A percentile compares a stretch with the other conserved stretches of the same genome.
phyloP scores from a whole-genome alignment of 108 stramenopile species.

The Cylindrotheca closterium region DNA sequence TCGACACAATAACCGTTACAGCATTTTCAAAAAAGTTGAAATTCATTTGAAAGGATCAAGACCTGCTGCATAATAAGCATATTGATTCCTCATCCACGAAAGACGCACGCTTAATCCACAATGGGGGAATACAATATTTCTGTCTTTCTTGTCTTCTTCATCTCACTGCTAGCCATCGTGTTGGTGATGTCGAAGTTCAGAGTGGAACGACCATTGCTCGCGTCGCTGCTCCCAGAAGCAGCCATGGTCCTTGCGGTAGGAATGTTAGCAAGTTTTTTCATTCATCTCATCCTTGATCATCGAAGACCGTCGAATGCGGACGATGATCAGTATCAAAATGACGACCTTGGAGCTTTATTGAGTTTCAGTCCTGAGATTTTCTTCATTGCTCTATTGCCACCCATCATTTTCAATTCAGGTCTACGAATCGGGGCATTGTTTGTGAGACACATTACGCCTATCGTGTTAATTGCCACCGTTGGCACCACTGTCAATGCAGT shows the following conservation, averaged over 20 bases:
- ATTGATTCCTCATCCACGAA: no score
- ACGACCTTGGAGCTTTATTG: constrained; percentile 37
- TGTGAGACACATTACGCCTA: constrained; percentile 62
- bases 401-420: constrained; percentile 89
- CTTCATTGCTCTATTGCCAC: constrained; percentile 80
- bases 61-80: no score
- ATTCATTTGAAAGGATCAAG: no score
- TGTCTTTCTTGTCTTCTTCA: constrained; percentile 50
- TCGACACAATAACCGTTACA: no score
- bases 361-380: constrained; percentile 70
- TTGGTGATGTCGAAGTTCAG: constrained; percentile 38
- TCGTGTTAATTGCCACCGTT: constrained; percentile 58
- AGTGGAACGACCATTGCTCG: constrained; percentile 41
- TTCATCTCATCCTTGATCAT: constrained; percentile 25
- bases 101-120: no score
- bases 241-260: constrained; percentile 66
- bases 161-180: constrained; percentile 39
- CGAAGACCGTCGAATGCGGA: constrained; percentile 2
- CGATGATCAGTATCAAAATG: constrained; percentile 12
- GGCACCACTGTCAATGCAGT: constrained; percentile 73
- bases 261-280: constrained; percentile 49
- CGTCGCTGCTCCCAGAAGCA: constrained; percentile 69
- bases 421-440: constrained; percentile 58
- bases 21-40: no score
- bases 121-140: constrained; percentile 46